A percentile compares a stretch with the other conserved stretches of the same genome.
These are phyloP conservation scores for Naegleria fowleri DNA, from an alignment of 208 protist species.

Conservation along the genomic window DNA sequence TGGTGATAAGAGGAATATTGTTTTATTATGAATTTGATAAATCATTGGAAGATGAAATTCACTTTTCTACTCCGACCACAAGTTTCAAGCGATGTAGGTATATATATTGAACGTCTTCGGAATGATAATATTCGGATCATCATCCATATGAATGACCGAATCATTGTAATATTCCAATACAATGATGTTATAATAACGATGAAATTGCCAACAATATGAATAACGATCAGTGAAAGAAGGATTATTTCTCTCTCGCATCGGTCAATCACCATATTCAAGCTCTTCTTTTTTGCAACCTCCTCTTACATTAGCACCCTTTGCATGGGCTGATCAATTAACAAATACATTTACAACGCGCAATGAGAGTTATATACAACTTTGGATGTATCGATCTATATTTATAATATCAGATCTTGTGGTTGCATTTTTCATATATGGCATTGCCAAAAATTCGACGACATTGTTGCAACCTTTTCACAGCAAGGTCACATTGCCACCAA, in stretches of 20 bases:
- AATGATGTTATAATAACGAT: no score
- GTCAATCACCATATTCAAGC: slow-evolving; percentile 36
- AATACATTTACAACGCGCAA: not conserved
- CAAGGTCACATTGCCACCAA: no score
- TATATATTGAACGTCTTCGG: not conserved
- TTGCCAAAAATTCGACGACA: not conserved
- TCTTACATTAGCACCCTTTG: slow-evolving; percentile 34
- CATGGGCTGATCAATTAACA: not conserved
- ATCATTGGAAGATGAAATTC: not conserved
- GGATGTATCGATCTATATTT: slow-evolving; percentile 27
- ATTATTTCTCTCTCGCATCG: slow-evolving; percentile 32
- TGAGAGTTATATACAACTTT: not conserved
- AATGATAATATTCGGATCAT: no score
- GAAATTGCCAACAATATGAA: no score
- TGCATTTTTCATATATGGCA: slow-evolving; percentile 8
- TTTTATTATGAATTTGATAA: slow-evolving; percentile 16
- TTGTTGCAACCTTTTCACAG: no score
- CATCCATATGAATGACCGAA: no score
- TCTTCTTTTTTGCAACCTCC: slow-evolving; percentile 40
- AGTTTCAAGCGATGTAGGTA: slow-evolving; percentile 13
- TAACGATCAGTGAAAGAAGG: slow-evolving; percentile 36
- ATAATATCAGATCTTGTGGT: slow-evolving; percentile 34
- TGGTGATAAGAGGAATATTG: not conserved
- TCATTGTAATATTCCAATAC: no score
- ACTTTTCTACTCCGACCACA: slow-evolving; percentile 9